phyloP scores from a whole-genome alignment of 345 rosid genomes.

The Euphorbia pulcherrima region DNA sequence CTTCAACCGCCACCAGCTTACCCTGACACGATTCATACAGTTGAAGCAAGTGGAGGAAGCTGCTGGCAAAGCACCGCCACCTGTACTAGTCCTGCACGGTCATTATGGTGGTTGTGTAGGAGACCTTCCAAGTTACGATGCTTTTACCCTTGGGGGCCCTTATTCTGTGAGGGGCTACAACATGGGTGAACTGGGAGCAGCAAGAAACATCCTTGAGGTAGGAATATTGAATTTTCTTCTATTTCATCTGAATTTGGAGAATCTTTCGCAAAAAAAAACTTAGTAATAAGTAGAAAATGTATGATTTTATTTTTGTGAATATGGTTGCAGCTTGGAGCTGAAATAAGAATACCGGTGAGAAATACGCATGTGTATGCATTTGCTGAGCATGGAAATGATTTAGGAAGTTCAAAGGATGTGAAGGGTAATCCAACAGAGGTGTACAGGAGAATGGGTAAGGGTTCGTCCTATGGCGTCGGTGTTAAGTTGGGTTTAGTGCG shows the following conservation, averaged over 20 bases:
- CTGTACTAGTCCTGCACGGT: slow-evolving; percentile 88
- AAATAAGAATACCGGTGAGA: slow-evolving; percentile 79
- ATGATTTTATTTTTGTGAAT: slow-evolving; percentile 9
- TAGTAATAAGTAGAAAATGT: neutral
- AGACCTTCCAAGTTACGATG: slow-evolving; percentile 96
- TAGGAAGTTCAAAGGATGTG: slow-evolving; percentile 91
- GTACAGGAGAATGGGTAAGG: slow-evolving; percentile 83
- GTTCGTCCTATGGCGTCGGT: slow-evolving; percentile 89
- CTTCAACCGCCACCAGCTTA: slow-evolving; percentile 93
- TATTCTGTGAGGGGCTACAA: slow-evolving; percentile 97
- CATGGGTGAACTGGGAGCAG: slow-evolving; percentile 92
- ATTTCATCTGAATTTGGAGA: neutral
- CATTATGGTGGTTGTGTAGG: slow-evolving; percentile 99
- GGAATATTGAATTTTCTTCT: slow-evolving; percentile 5
- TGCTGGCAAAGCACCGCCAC: slow-evolving; percentile 76
- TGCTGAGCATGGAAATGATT: slow-evolving; percentile 93
- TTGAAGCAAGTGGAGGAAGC: slow-evolving; percentile 85
- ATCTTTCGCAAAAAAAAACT: neutral
- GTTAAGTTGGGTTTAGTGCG: slow-evolving; percentile 82
- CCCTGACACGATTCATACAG: slow-evolving; percentile 78
- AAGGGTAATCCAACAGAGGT: slow-evolving; percentile 97
- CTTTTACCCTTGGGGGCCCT: slow-evolving; percentile 96
- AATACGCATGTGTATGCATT: slow-evolving; percentile 79
- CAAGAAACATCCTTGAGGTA: slow-evolving; percentile 56
- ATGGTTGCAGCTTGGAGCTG: slow-evolving; percentile 78